A percentile compares a stretch with the other conserved stretches of the same genome.
phyloP scores from a whole-genome alignment of 2,329 filamentous ascomycete genomes.

The Colletotrichum sp. region DNA sequence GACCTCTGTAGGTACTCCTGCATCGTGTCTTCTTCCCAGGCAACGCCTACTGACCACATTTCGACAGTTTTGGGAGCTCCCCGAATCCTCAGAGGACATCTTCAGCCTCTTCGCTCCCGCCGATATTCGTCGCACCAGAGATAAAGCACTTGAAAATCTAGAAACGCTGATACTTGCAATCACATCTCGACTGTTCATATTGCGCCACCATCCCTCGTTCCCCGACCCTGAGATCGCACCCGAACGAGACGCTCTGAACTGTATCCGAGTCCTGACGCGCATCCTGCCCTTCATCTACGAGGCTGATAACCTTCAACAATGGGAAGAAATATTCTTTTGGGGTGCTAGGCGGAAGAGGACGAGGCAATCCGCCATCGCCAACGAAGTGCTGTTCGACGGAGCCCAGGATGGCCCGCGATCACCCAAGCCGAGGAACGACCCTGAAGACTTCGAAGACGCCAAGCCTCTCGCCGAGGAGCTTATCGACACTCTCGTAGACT shows the following conservation, averaged over 20 bases:
- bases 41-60: background rate
- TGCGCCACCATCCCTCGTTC: constrained; percentile 90
- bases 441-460: constrained; percentile 77
- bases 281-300: constrained; percentile 93
- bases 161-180: constrained; percentile 87
- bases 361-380: constrained; percentile 67
- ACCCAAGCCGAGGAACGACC: constrained; percentile 45
- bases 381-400: constrained; percentile 87
- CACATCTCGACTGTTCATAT: constrained; percentile 79
- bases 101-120: constrained; percentile 93
- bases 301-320: constrained; percentile 77
- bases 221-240: constrained; percentile 84
- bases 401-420: constrained; percentile 46
- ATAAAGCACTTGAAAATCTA: constrained; percentile 83
- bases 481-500: constrained; percentile 85
- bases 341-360: constrained; percentile 73
- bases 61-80: constrained; percentile 91
- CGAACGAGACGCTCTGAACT: constrained; percentile 92
- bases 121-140: constrained; percentile 87
- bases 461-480: constrained; percentile 92
- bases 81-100: constrained; percentile 93
- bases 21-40: constrained; percentile 8
- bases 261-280: constrained; percentile 87
- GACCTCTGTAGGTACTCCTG: constrained; percentile 73
- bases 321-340: constrained; percentile 98